Evolutionary conservation across 805 yeast genomes (phyloP), one percentile per base, ranked within the genome.

Genomic region (Groenewaldozyma tartarivorans): DNA sequence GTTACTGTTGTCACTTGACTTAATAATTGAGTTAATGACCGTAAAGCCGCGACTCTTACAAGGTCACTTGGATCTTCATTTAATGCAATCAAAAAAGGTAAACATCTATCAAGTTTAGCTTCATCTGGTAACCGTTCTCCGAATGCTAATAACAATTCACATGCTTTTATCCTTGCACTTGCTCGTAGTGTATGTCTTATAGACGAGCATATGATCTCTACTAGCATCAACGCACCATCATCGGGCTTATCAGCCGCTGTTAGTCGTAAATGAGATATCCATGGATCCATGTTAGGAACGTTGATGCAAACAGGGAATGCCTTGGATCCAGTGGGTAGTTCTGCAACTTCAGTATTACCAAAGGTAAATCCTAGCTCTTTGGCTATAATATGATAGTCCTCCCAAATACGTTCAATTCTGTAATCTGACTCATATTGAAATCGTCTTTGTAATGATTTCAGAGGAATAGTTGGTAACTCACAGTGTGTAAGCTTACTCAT

Each of bases 111-210:
- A 31, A 92, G 64, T 55, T 87, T 90, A 13, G 78, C 79, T 42
- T 83, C 94, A 55, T 92, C 97, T 19, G 75, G 73, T 1, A 86
- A 66, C 43, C 75, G 72, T 52, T 84, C 95, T 1, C 90, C 75
- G 16, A 90, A 67, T 0, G 85, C 82, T 5, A 84, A 57, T 1
- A 92, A 71, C 46, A 88, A 60, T 52, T 86, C 92, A 46, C 94
- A 70, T 1, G 88, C 90, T 51, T 75, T 74, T 5, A 79, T 56
- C 45, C 84, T 67, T 32, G 78, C 74, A 0, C 71, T 54, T 1
- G 85, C 77, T 20, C 73, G 72, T 5, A 74, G 69, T 0, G 84
- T 72, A 33, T 81, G 71, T 44, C 82, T 67, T 27, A 79, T 57
- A 18, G 79, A 67, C 1, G 88, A 72, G 42, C 78, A 70, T 0